These are phyloP conservation scores for Yarrowia yakushimensis DNA, from an alignment of 805 yeast species.

Conservation along the genomic window DNA sequence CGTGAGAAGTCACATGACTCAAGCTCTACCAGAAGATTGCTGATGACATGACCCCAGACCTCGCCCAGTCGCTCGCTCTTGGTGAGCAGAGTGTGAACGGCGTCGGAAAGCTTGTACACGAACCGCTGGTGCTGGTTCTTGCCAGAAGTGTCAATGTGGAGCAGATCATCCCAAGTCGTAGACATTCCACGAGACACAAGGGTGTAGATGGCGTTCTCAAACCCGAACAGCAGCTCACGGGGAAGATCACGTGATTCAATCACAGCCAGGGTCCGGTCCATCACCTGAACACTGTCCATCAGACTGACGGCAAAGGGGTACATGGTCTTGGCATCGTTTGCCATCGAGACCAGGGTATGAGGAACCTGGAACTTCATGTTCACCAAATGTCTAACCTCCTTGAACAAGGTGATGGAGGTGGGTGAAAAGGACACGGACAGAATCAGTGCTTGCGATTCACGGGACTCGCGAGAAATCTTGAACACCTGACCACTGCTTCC, in stretches of 20 bases:
- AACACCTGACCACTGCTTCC: constrained; percentile 42
- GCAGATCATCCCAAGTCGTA: constrained; percentile 53
- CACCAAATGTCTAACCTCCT: constrained; percentile 52
- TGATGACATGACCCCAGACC: constrained; percentile 35
- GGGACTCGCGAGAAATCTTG: constrained; percentile 33
- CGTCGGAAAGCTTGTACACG: constrained; percentile 38
- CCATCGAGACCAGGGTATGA: constrained; percentile 44
- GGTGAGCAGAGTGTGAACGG: constrained; percentile 36
- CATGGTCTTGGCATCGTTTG: constrained; percentile 50
- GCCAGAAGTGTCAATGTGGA: constrained; percentile 47
- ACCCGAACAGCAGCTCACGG: constrained; percentile 36
- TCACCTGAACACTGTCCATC: constrained; percentile 48
- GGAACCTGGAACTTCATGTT: constrained; percentile 58
- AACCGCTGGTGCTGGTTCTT: constrained; percentile 38
- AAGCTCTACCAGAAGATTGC: constrained; percentile 32
- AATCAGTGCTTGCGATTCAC: constrained; percentile 30
- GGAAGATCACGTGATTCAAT: constrained; percentile 38
- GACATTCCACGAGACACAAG: constrained; percentile 35
- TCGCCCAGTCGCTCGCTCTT: constrained; percentile 30
- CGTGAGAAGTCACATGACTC: constrained; percentile 34
- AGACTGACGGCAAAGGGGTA: constrained; percentile 57
- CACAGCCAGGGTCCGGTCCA: constrained; percentile 38
- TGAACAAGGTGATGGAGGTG: constrained; percentile 43
- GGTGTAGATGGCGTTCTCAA: constrained; percentile 27
- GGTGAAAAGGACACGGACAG: constrained; percentile 53